Conservation (phyloP, 2,329 filamentous ascomycete species). For the Thielaviopsis cerberus region DNA sequence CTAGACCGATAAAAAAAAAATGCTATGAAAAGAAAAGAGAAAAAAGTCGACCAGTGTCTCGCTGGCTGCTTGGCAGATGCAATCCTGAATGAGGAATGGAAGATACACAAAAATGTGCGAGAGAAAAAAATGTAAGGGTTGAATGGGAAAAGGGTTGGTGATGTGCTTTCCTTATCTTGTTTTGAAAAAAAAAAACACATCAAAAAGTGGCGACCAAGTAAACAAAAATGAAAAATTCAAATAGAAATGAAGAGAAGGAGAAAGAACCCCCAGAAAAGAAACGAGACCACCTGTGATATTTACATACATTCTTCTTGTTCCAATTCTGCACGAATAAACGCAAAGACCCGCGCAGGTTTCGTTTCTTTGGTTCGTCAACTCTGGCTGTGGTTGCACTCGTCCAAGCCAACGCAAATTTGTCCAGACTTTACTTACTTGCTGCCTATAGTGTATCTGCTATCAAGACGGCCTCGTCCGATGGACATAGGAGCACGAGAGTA, state of each 20-base stretch:
- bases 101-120: too few species aligned
- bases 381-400: background rate
- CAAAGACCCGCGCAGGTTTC: background rate
- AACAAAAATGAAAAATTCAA: background rate
- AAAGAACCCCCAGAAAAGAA: too few species aligned
- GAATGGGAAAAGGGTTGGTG: too few species aligned
- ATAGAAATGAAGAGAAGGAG: background rate
- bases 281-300: background rate
- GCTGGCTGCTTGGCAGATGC: too few species aligned
- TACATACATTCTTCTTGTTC: background rate
- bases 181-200: background rate
- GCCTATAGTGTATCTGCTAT: too few species aligned
- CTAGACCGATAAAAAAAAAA: background rate
- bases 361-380: background rate
- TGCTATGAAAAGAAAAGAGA: background rate
- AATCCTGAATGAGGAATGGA: too few species aligned
- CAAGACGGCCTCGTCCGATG: too few species aligned
- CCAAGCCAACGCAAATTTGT: too few species aligned
- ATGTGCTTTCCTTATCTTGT: too few species aligned
- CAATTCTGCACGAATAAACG: background rate
- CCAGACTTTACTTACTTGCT: too few species aligned
- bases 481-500: too few species aligned
- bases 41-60: too few species aligned
- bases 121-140: background rate
- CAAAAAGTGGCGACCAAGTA: background rate